Evolutionary conservation across 805 yeast species (phyloP).

Genomic region (Tetrapisispora phaffii): DNA sequence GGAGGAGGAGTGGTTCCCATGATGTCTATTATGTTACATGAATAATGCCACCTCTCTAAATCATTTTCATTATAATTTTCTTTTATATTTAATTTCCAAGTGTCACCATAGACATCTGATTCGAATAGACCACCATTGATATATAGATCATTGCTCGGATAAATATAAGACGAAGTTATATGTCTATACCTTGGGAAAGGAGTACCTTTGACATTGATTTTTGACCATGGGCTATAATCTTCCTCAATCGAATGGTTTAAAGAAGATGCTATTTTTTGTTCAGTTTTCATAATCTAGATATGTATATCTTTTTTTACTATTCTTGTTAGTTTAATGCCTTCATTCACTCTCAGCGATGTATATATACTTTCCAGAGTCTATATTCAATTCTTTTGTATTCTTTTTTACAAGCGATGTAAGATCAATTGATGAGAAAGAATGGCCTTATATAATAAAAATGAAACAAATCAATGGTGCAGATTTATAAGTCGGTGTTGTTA

Average conservation of each 20-base stretch:
- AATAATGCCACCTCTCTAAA: conserved; percentile 15
- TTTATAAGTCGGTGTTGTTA: too few relatives aligned
- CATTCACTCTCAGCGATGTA: too few relatives aligned
- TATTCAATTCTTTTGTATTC: too few relatives aligned
- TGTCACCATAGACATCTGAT: conserved; percentile 85
- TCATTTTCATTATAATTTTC: conserved; percentile 27
- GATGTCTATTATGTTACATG: conserved; percentile 50
- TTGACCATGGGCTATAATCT: conserved; percentile 51
- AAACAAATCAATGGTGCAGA: too few relatives aligned
- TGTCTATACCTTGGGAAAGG: conserved; percentile 96
- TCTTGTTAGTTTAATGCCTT: not conserved
- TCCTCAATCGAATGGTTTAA: conserved; percentile 11
- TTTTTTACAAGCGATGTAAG: too few relatives aligned
- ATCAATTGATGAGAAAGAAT: too few relatives aligned
- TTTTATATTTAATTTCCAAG: conserved; percentile 65
- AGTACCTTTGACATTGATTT: conserved; percentile 52
- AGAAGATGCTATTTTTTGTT: conserved; percentile 11
- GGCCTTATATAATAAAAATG: too few relatives aligned
- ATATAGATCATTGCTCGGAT: conserved; percentile 71
- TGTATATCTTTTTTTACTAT: not conserved
- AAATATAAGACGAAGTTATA: conserved; percentile 65
- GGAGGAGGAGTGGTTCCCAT: conserved; percentile 84
- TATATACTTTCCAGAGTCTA: too few relatives aligned
- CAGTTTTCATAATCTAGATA: not conserved
- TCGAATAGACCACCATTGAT: conserved; percentile 94